phyloP scores from a whole-genome alignment of 805 yeast genomes.

The Saccharomycopsis amapae region DNA sequence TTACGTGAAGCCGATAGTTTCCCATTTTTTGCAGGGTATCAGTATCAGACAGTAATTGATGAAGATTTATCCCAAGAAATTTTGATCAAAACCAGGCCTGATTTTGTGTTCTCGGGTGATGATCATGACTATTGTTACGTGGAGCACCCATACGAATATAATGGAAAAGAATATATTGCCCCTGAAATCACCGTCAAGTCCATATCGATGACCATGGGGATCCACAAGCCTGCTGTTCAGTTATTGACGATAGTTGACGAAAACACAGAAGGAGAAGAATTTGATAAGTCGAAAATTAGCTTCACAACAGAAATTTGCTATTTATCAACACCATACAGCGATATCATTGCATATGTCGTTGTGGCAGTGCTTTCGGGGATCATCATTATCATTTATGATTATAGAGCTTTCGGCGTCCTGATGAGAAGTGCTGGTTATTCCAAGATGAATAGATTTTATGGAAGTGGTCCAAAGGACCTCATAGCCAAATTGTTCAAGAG shows the following conservation, averaged over 20 bases:
- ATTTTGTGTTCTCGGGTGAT: slow-evolving; percentile 78
- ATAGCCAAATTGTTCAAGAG: neutral
- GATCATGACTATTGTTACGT: slow-evolving; percentile 94
- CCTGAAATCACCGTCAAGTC: slow-evolving; percentile 81
- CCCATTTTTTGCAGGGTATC: slow-evolving; percentile 68
- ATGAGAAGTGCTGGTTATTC: slow-evolving; percentile 6
- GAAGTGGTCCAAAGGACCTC: no score
- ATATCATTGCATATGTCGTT: slow-evolving; percentile 32
- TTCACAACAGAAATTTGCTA: slow-evolving; percentile 45
- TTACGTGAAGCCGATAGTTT: slow-evolving; percentile 63
- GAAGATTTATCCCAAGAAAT: slow-evolving; percentile 50
- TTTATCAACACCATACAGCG: slow-evolving; percentile 47
- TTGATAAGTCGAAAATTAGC: slow-evolving; percentile 7
- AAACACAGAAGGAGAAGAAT: neutral
- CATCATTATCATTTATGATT: slow-evolving; percentile 9
- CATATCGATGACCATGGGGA: slow-evolving; percentile 90
- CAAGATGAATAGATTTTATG: no score
- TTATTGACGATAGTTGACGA: slow-evolving; percentile 59
- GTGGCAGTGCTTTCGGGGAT: slow-evolving; percentile 23
- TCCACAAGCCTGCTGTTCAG: slow-evolving; percentile 78
- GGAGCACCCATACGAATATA: slow-evolving; percentile 37
- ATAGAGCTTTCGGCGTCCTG: neutral
- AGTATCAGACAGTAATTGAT: slow-evolving; percentile 83
- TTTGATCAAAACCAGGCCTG: slow-evolving; percentile 54
- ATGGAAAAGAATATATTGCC: slow-evolving; percentile 21